Evolutionary conservation across 202 grass and related monocot genomes (phyloP), one percentile per base, ranked within the genome.

Genomic region (Schoenoplectus triqueter): DNA sequence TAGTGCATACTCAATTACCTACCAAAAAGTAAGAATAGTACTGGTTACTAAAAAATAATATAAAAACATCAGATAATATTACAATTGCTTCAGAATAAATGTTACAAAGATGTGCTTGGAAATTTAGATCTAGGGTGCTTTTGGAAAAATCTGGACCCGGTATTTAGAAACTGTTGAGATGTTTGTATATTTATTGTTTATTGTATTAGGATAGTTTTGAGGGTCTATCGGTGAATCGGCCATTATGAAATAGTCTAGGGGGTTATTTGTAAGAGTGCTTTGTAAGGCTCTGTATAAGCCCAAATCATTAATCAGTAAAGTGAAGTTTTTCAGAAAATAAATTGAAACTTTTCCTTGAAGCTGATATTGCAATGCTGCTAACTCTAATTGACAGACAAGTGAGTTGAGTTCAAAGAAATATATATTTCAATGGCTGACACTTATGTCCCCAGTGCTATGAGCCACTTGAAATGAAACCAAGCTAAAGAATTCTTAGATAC

Each of bases 1-100:
- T 39, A 99, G 40, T 46, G 88, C 93, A 89, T 86, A 83, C 69
- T 92, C 89, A 67, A 89, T 59, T 65, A 92, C 88, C 90, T 95
- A 48, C 7, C 0, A 80, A 64, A 74, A 64, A 74, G 14, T 7
- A 40, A 79, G 17, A 20, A 47, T 0, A 31, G 69, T 40, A 40
- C 13, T 64, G 1, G 42, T 73, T 68, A 87, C 11, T 50, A 20
- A 14, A 78, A 9, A 73, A 51, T 9, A 21, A 20, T 73, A 31
- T 22, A 54, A 74, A 6, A 6, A 21, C 18, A 52, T 52, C 47
- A 52, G 70, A 51, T 74, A 22, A 21, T 52, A 74, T 19, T 10
- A 48, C 18, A 13, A 74, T 44, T n/a, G 40, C 18, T 69, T 61
- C 44, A 60, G 47, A 69, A 70, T 18, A 69, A 88, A 52, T 69